Percentiles rank a stretch among this genome's conserved stretches.
These are phyloP conservation scores for Alternaria consortialis DNA, from an alignment of 2,329 filamentous ascomycete species.

Conservation along the genomic window DNA sequence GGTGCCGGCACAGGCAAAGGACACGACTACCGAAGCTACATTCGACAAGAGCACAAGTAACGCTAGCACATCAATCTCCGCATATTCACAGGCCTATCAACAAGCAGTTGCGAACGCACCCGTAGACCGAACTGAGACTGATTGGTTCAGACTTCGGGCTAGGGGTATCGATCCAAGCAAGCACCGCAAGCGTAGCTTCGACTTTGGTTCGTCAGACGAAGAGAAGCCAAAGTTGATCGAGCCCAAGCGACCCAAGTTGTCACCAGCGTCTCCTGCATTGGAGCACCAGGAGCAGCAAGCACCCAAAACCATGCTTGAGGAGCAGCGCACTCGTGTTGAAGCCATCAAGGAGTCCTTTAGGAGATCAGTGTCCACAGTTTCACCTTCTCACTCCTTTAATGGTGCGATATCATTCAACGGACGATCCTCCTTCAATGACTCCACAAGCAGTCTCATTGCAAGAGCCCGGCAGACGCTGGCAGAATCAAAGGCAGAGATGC, in stretches of 20 bases:
- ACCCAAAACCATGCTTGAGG: constrained; percentile 25
- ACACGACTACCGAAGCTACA: constrained; percentile 5
- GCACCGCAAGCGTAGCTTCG: constrained; percentile 44
- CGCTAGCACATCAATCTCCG: constrained; percentile 2
- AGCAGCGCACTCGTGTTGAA: constrained; percentile 35
- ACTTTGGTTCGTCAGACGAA: constrained; percentile 34
- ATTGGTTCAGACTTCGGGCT: constrained; percentile 62
- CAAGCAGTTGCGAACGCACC: constrained; percentile 30
- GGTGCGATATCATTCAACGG: constrained; percentile 15
- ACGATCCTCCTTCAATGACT: constrained; percentile 18
- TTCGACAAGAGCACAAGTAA: constrained; percentile 12
- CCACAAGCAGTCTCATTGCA: constrained; percentile 18
- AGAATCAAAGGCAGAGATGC: constrained; percentile 7
- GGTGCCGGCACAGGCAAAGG: not conserved
- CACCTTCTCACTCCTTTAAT: constrained; percentile 17
- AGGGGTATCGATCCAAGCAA: constrained; percentile 55
- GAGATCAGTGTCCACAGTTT: constrained; percentile 20
- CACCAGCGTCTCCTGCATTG: constrained; percentile 18
- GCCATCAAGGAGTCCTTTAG: constrained; percentile 29
- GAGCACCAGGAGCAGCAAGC: constrained; percentile 6
- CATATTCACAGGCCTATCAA: constrained; percentile 39
- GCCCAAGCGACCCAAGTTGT: constrained; percentile 33
- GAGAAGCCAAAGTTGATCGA: constrained; percentile 29
- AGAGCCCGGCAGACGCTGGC: constrained; percentile 22
- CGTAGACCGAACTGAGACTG: constrained; percentile 57